These are phyloP conservation scores for Aspergillus pseudoglaucus DNA, from an alignment of 2,329 filamentous ascomycete species.

Conservation along the genomic window DNA sequence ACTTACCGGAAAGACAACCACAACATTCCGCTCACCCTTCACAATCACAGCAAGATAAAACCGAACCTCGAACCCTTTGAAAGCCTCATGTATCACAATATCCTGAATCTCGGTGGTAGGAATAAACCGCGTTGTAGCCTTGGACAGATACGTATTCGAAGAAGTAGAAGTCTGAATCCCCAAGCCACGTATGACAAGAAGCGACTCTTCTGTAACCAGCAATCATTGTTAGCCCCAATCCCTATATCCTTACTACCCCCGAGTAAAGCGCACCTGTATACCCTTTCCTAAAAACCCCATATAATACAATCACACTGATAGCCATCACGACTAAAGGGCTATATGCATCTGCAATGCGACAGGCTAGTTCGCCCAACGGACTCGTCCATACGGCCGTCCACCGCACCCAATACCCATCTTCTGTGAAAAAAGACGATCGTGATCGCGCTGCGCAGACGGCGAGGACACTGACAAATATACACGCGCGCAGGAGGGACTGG, in stretches of 20 bases:
- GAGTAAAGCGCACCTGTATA: constrained; percentile 43
- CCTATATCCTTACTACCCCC: constrained; percentile 8
- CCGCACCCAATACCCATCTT: constrained; percentile 19
- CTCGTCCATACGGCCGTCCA: constrained; percentile 30
- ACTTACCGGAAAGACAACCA: constrained; percentile 84
- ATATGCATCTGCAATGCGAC: constrained; percentile 31
- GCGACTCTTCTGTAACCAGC: constrained; percentile 63
- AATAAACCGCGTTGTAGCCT: constrained; percentile 65
- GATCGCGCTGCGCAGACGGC: constrained; percentile 30
- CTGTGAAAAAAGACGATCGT: constrained; percentile 21
- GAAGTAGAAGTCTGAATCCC: constrained; percentile 82
- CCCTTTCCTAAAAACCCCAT: constrained; percentile 41
- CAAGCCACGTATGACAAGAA: constrained; percentile 80
- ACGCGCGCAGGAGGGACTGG: constrained; percentile 39
- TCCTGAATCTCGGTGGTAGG: constrained; percentile 89
- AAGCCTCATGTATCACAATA: constrained; percentile 91
- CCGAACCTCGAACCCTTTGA: constrained; percentile 80
- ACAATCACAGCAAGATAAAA: constrained; percentile 89
- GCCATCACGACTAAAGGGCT: constrained; percentile 39
- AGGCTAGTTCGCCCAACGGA: constrained; percentile 24
- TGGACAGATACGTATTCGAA: constrained; percentile 60
- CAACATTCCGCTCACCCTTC: constrained; percentile 76
- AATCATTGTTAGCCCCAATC: constrained; percentile 37
- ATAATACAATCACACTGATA: constrained; percentile 35
- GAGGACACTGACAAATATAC: constrained; percentile 38